Conservation (phyloP, 805 yeast species). For the Myxozyma lipomycoides region DNA sequence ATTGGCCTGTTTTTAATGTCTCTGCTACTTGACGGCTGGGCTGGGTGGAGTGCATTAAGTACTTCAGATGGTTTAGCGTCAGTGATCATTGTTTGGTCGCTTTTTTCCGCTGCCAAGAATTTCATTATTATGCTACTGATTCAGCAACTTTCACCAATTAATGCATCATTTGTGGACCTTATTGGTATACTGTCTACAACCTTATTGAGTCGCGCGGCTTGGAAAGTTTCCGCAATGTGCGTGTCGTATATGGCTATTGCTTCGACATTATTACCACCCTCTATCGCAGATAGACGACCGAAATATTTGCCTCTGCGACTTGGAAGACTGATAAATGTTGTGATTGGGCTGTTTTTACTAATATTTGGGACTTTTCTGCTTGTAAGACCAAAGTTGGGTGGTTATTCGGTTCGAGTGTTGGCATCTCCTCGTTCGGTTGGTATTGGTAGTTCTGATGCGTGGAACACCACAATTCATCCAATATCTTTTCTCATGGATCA, state of each 20-base stretch:
- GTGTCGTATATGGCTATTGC: conserved; percentile 27
- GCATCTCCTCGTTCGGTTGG: neutral
- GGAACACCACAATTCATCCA: conserved; percentile 28
- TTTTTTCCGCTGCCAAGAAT: conserved; percentile 24
- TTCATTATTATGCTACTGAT: conserved; percentile 25
- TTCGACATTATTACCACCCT: conserved; percentile 16
- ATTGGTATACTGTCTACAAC: conserved; percentile 25
- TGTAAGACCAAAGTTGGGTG: conserved; percentile 14
- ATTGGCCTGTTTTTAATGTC: conserved; percentile 24
- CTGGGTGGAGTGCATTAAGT: conserved; percentile 25
- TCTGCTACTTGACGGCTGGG: conserved; percentile 25
- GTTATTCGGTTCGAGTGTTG: conserved; percentile 14
- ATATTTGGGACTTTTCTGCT: conserved; percentile 14
- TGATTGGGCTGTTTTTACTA: conserved; percentile 14
- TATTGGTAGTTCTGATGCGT: conserved; percentile 2
- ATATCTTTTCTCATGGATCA: conserved; percentile 23
- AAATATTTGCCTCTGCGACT: conserved; percentile 15
- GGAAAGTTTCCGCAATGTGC: conserved; percentile 27
- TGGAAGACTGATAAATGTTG: conserved; percentile 14
- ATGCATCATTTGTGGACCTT: conserved; percentile 27
- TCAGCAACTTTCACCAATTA: conserved; percentile 27
- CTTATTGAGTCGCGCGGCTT: conserved; percentile 20
- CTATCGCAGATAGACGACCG: conserved; percentile 15
- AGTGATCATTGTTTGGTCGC: conserved; percentile 20
- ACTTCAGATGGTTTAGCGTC: conserved; percentile 20